Base-by-base conservation (phyloP, 164 flowering plant species). In the Annona squamosa region DNA sequence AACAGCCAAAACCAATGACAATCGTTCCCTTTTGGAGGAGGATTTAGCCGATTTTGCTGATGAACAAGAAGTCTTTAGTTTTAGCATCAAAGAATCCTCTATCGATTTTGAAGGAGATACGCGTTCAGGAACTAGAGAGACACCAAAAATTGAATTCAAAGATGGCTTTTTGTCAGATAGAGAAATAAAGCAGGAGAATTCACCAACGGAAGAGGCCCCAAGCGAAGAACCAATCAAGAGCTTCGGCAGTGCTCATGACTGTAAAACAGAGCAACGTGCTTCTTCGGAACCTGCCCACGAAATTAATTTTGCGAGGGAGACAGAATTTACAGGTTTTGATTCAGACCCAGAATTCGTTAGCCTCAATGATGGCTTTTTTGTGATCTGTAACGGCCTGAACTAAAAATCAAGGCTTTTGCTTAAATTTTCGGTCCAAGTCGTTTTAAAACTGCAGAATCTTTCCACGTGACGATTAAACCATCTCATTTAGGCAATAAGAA, bases 271-370 rank as follows among this genome's bases (percentile, higher is more conserved):
- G n/a, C 74, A 73, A 17, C 42, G 63, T 3, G 26, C 5, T 42
- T 17, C 17, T 19, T n/a, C 2, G 6, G 73, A 59, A 9, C 42
- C 43, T 4, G 4, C 48, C 3, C 37, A 17, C 47, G 71, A n/a
- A 46, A 4, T 46, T 68, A 18, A 69, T 64, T 65, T 76, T 70
- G 65, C 74, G 68, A n/a, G 72, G 5, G 86, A 80, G 47, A 73
- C 73, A 43, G 79, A 81, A 63, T 77, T 83, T 17, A 37, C 46
- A n/a, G 78, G 48, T 65, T 76, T 71, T 4, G 86, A 82, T 79
- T 81, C 85, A 46, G 87, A 85, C 26, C 72, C 82, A 0, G 89
- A 84, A 16, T 84, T 87, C 0, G 69, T 75, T 46, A 67, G 45
- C 67, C 85, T 84, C 10, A 81, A 83, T 70, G 79, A 77, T 59